Evolutionary conservation across 345 rosid species (phyloP).

Genomic region (Diplotaxis tenuifolia): DNA sequence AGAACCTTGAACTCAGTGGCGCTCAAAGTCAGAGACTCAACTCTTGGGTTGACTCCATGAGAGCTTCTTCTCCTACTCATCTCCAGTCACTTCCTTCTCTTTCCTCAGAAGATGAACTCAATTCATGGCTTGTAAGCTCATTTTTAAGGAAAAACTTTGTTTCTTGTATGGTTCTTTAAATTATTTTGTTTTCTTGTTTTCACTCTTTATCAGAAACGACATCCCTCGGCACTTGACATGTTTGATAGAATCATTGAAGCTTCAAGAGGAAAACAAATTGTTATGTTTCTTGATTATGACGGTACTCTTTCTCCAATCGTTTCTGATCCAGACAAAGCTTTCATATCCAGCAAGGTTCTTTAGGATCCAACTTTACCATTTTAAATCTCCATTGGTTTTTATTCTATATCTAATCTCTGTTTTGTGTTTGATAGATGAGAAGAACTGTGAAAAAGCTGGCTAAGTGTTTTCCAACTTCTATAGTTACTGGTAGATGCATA

Average conservation of each 20-base stretch:
- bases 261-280: conserved; percentile 81
- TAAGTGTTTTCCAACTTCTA: conserved; percentile 73
- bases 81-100: conserved; percentile 47
- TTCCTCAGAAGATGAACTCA: conserved; percentile 43
- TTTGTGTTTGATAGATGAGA: conserved; percentile 61
- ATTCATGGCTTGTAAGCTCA: conserved; percentile 67
- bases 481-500: conserved; percentile 91
- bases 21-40: conserved; percentile 47
- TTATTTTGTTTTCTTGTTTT: background rate
- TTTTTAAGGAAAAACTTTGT: too few species aligned
- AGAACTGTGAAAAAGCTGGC: conserved; percentile 68
- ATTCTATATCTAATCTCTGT: background rate
- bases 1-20: conserved; percentile 60
- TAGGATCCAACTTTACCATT: too few species aligned
- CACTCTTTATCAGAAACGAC: conserved; percentile 41
- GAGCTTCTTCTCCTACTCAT: conserved; percentile 89
- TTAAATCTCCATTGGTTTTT: background rate
- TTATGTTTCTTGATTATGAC: conserved; percentile 89
- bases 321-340: conserved; percentile 85
- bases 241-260: conserved; percentile 61
- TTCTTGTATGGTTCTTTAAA: background rate
- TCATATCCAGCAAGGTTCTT: conserved; percentile 74
- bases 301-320: conserved; percentile 98
- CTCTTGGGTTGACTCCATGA: conserved; percentile 88
- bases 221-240: conserved; percentile 85